A percentile compares a stretch with the other conserved stretches of the same genome.
These are phyloP conservation scores for Fusarium sp. DNA, from an alignment of 2,329 filamentous ascomycete genomes.

Conservation along the genomic window DNA sequence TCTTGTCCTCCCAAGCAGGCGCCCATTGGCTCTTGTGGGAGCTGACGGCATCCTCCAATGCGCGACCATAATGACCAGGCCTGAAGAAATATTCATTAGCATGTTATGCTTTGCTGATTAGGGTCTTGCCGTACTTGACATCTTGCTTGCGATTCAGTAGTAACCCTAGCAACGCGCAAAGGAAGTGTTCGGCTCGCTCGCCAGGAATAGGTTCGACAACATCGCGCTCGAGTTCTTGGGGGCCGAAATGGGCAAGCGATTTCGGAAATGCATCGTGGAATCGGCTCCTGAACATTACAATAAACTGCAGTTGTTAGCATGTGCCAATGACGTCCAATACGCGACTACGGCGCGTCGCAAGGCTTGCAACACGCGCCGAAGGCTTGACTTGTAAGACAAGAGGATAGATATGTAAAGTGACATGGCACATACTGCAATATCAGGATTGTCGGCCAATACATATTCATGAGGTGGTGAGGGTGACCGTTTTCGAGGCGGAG, in stretches of 20 bases:
- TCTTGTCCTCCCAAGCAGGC: conserved; percentile 83
- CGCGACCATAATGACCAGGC: conserved; percentile 90
- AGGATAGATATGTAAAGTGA: neutral
- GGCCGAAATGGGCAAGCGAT: conserved; percentile 89
- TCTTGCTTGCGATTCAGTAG: conserved; percentile 98
- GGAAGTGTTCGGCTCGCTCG: conserved; percentile 85
- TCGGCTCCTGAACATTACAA: conserved; percentile 97
- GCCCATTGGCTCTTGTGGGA: conserved; percentile 92
- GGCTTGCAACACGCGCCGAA: conserved; percentile 55
- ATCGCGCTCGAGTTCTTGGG: conserved; percentile 93
- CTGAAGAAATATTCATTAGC: conserved; percentile 61
- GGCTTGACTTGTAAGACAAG: conserved; percentile 44
- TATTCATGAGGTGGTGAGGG: conserved; percentile 93
- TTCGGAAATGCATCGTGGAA: conserved; percentile 92
- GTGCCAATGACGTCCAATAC: conserved; percentile 54
- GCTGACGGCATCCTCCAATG: conserved; percentile 91
- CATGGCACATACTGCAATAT: conserved; percentile 84
- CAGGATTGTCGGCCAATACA: conserved; percentile 88
- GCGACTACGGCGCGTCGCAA: conserved; percentile 67
- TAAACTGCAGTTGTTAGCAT: conserved; percentile 75
- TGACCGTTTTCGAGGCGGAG: conserved; percentile 80
- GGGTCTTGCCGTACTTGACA: conserved; percentile 81
- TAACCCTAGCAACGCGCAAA: conserved; percentile 89
- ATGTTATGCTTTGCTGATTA: neutral
- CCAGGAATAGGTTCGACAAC: conserved; percentile 83